These are phyloP conservation scores for Cladophialophora exuberans DNA, from an alignment of 2,329 filamentous ascomycete genomes.

Conservation along the genomic window DNA sequence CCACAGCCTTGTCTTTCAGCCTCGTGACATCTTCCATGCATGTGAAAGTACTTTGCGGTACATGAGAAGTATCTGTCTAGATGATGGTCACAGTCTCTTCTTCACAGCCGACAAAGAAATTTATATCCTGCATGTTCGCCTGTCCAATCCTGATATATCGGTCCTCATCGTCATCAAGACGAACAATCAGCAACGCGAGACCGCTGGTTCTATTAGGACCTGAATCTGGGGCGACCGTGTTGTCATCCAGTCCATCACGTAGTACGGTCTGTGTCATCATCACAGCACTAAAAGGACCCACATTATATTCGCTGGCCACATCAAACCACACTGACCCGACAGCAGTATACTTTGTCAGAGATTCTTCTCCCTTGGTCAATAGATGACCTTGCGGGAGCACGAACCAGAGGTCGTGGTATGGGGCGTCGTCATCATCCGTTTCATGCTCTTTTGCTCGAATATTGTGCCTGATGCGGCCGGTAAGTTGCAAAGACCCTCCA, in stretches of 20 bases:
- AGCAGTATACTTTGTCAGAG: neutral
- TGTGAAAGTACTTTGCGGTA: neutral
- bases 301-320: neutral
- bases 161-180: neutral
- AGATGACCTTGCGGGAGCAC: neutral
- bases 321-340: slow-evolving; percentile 1
- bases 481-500: neutral
- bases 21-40: neutral
- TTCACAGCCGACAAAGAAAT: slow-evolving; percentile 2
- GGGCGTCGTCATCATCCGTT: neutral
- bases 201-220: neutral
- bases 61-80: neutral
- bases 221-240: neutral
- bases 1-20: neutral
- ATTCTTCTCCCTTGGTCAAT: neutral
- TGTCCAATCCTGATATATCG: slow-evolving; percentile 4
- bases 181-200: neutral
- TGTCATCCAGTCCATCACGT: neutral
- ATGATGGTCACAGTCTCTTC: neutral
- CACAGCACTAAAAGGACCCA: neutral
- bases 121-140: neutral
- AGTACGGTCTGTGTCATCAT: neutral
- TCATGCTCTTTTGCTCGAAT: neutral
- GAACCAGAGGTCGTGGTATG: slow-evolving; percentile 1
- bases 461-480: neutral